phyloP scores from a whole-genome alignment of 179 eudicot genomes.

The Nepenthes alata region DNA sequence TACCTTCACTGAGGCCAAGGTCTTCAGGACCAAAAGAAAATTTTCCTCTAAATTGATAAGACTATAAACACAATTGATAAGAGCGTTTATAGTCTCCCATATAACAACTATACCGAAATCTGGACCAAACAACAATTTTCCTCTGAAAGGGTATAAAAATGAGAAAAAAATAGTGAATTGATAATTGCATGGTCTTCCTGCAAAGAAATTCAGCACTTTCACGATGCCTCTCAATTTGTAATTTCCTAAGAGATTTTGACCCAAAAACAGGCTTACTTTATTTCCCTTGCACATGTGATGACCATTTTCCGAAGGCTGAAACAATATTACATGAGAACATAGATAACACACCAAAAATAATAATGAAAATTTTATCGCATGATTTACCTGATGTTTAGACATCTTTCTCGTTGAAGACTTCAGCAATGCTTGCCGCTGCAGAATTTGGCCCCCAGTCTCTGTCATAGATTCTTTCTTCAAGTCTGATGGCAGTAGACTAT shows the following conservation, averaged over 20 bases:
- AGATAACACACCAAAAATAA: not conserved
- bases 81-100: constrained; percentile 66
- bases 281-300: constrained; percentile 18
- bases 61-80: constrained; percentile 57
- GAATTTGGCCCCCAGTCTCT: constrained; percentile 49
- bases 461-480: constrained; percentile 68
- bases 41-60: too few species aligned
- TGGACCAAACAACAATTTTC: not conserved
- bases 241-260: constrained; percentile 54
- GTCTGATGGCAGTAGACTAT: constrained; percentile 23
- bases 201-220: constrained; percentile 26
- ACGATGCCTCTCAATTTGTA: constrained; percentile 60
- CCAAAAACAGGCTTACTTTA: constrained; percentile 25
- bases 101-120: constrained; percentile 7
- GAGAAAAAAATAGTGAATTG: not conserved
- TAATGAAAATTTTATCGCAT: not conserved
- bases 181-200: not conserved
- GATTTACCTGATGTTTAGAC: constrained; percentile 36
- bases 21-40: too few species aligned
- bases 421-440: constrained; percentile 41
- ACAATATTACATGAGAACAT: not conserved
- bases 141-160: not conserved
- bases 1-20: constrained; percentile 86
- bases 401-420: constrained; percentile 28
- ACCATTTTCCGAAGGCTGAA: constrained; percentile 40